Base-by-base conservation (phyloP, 2,329 filamentous ascomycete genomes). In the Bipolaris bicolor region DNA sequence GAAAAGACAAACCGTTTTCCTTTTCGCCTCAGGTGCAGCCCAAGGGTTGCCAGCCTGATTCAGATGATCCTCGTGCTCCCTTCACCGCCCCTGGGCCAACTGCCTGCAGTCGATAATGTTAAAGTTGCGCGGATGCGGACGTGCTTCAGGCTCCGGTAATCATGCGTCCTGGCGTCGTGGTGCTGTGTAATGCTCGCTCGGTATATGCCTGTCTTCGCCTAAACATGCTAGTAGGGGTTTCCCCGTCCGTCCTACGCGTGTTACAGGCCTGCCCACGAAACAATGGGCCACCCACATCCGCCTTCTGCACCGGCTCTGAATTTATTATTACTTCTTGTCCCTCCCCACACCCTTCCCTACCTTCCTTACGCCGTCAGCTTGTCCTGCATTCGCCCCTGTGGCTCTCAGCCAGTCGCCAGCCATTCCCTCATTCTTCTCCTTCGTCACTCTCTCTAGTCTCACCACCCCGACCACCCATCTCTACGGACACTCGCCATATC, bases 231-330 rank as follows among this genome's bases (percentile, higher is more conserved):
- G 58, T 53, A 58, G 58, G 61, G 67, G 52, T 48, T 46, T 63
- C 67, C 68, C 58, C 60, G 63, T 68, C 66, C 58, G 68, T 70
- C 60, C 63, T 67, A 71, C 69, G 72, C 68, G 65, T 71, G 51
- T 64, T 69, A 64, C 71, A 72, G 65, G 61, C 58, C 60, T 48
- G 63, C 62, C 63, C 70, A 69, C 70, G 69, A 69, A 68, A 74
- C 68, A 74, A 69, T 44, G 69, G 64, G 54, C 63, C 63, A 63
- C 65, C 26, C 26, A 67, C 45, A 55, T 66, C 70, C 70, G 69
- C 66, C 64, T 59, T 66, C 62, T 60, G 57, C 41, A 61, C 62
- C 47, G 67, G 64, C 65, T 64, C 64, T 68, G 68, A 72, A 71
- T 71, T 71, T 71, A 73, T 63, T 68, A 67, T 67, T 66, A 66